Base-by-base conservation (phyloP, 2,329 filamentous ascomycete species). In the Onygena corvina region DNA sequence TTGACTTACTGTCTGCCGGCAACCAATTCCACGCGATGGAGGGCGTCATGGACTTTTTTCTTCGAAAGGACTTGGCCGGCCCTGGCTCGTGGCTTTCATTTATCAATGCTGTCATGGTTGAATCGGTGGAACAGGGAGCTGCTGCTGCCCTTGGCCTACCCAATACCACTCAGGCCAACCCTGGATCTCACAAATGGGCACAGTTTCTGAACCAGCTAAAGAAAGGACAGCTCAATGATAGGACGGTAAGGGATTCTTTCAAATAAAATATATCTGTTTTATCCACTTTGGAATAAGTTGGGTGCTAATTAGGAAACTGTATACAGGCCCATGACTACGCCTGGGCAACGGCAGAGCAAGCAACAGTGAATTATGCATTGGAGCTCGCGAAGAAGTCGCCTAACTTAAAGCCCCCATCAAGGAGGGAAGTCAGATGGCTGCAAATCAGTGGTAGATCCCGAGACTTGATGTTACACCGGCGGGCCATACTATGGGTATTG, bases 1-100 rank as follows among this genome's bases (percentile, higher is more conserved):
- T 60, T 11, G 48, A 40, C 29, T 25, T 18, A 2, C 47, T 60
- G n/a, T 46, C 51, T 9, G 50, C 57, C 7, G 34, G 30, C 12
- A 54, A 58, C 36, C 53, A 59, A 30, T 56, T 59, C 50, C 50
- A 44, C 34, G 53, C 55, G 4, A 47, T 59, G 31, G 57, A 58
- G 34, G 57, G 55, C 3, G 50, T 54, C 11, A 56, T 59, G 30
- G 50, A 50, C 20, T 60, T 58, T 50, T 58, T 59, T 38, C 52
- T 57, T n/a, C 42, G 50, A 27, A 54, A 55, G 49, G 49, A 52
- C 14, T 48, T 58, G n/a, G 58, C 52, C 38, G 45, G 23, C 11
- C 42, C 31, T 9, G 53, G 54, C 7, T 54, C 53, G 3, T 58
- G 54, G 55, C 49, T 60, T 34, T 57, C 56, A 9, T 48, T 53